Conservation (phyloP, 176 grass and related monocot species). For the Tuctoria greenei region DNA sequence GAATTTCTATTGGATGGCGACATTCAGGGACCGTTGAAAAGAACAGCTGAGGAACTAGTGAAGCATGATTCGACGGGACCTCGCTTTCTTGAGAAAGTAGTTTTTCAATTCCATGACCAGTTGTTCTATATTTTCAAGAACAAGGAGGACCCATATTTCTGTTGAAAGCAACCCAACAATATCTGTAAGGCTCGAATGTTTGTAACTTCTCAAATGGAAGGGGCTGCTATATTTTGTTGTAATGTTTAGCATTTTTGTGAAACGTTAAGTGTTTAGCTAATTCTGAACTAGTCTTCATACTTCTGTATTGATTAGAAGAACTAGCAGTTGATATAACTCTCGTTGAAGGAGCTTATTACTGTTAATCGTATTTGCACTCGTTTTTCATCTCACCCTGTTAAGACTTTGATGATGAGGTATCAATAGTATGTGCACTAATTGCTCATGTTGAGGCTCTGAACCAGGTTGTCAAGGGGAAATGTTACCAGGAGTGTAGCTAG, state of each 20-base stretch:
- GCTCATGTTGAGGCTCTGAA: background rate
- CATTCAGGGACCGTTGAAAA: slow-evolving; percentile 29
- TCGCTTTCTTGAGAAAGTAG: background rate
- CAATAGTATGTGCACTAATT: background rate
- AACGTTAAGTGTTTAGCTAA: slow-evolving; percentile 24
- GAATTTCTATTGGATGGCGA: slow-evolving; percentile 46
- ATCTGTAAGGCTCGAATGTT: background rate
- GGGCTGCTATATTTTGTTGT: slow-evolving; percentile 14
- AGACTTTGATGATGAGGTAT: background rate
- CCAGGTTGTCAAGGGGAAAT: background rate
- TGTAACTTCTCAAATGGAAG: background rate
- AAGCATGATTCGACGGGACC: background rate
- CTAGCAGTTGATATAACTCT: background rate
- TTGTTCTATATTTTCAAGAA: slow-evolving; percentile 36
- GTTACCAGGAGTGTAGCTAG: background rate
- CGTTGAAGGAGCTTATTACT: background rate
- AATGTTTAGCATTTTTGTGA: slow-evolving; percentile 22
- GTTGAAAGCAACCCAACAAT: background rate
- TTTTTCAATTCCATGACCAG: background rate
- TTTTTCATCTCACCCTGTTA: background rate
- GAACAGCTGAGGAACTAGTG: slow-evolving; percentile 16
- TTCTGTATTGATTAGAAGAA: background rate
- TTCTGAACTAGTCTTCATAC: slow-evolving; percentile 30
- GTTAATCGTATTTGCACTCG: background rate
- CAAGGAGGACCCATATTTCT: slow-evolving; percentile 47